A percentile compares a stretch with the other conserved stretches of the same genome.
Evolutionary conservation across 1,284 basidiomycete species (phyloP).

Genomic region (Dichomitus squalens): DNA sequence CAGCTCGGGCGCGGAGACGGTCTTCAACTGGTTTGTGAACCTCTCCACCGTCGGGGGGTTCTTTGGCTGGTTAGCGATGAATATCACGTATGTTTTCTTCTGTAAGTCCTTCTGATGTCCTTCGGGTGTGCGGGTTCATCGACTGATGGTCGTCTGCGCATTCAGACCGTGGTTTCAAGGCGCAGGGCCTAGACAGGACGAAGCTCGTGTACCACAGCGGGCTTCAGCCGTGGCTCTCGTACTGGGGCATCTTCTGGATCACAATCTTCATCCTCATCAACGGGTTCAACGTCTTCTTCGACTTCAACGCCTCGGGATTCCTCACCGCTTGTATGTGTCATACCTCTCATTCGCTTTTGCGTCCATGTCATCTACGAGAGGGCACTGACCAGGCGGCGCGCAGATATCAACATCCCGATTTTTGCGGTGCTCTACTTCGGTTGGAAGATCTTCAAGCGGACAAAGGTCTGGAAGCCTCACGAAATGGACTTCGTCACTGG

Average conservation of each 20-base stretch:
- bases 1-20: slow-evolving; percentile 30
- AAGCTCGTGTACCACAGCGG: slow-evolving; percentile 55
- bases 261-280: slow-evolving; percentile 44
- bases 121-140: neutral
- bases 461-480: slow-evolving; percentile 48
- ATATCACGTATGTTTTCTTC: slow-evolving; percentile 76
- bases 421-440: slow-evolving; percentile 49
- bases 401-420: slow-evolving; percentile 50
- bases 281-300: slow-evolving; percentile 38
- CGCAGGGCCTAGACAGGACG: slow-evolving; percentile 58
- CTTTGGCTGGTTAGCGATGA: slow-evolving; percentile 73
- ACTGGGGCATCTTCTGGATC: slow-evolving; percentile 44
- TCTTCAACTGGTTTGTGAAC: slow-evolving; percentile 59
- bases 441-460: slow-evolving; percentile 59
- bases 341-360: too few relatives aligned
- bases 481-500: slow-evolving; percentile 69
- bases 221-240: slow-evolving; percentile 43
- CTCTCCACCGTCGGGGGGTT: slow-evolving; percentile 61
- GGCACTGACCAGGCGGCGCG: neutral
- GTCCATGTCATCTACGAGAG: too few relatives aligned
- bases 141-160: too few relatives aligned
- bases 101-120: slow-evolving; percentile 37
- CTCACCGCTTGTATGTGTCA: slow-evolving; percentile 55
- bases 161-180: slow-evolving; percentile 54
- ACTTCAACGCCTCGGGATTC: slow-evolving; percentile 62